Evolutionary conservation across 2,329 filamentous ascomycete genomes (phyloP), one percentile per base, ranked within the genome.

Genomic region (Cryphonectria carpinicola): DNA sequence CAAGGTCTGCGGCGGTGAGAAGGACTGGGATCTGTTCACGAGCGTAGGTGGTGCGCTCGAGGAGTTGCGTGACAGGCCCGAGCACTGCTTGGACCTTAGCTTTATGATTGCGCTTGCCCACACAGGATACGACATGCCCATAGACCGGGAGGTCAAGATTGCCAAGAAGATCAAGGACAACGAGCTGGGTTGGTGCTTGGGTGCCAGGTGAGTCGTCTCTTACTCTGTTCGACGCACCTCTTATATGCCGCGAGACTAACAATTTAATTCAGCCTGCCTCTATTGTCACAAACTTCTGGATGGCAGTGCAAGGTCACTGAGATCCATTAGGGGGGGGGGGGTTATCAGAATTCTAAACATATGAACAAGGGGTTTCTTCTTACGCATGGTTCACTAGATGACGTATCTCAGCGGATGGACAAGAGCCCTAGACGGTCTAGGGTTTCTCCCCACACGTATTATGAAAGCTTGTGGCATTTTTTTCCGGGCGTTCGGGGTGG

Each of bases 91-190:
- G 77, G 96, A 99, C 81, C 84, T 99, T 76, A 99, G 93, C 84
- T 99, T 98, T 79, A 98, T 98, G 94, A 84, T 97, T 76, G 93
- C 93, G 37, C 85, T 99, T 70, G 84, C 98, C 68, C 95, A 98
- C 82, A 97, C 94, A 7, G 96, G 96, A 3, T 99, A 99, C 78
- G 96, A 98, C 76, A 98, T 99, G 94, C 95, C 95, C 4, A 91
- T 98, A 76, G 93, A 97, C 75, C 89, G 97, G 54, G 96, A 99
- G 82, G 94, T 99, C 75, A 95, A 93, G 86, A 97, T 98, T 79
- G 96, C 95, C 72, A 99, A 99, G 92, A 97, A 98, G 87, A 97
- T 99, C 79, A 95, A 97, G 84, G 91, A 90, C 70, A 98, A 98
- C 81, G 97, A 99, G 84, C 84, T 99, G 77, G 96, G 96, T 54